Evolutionary conservation across 108 stramenopile species (phyloP).

Genomic region (Cyclotella choctawhatcheeana): DNA sequence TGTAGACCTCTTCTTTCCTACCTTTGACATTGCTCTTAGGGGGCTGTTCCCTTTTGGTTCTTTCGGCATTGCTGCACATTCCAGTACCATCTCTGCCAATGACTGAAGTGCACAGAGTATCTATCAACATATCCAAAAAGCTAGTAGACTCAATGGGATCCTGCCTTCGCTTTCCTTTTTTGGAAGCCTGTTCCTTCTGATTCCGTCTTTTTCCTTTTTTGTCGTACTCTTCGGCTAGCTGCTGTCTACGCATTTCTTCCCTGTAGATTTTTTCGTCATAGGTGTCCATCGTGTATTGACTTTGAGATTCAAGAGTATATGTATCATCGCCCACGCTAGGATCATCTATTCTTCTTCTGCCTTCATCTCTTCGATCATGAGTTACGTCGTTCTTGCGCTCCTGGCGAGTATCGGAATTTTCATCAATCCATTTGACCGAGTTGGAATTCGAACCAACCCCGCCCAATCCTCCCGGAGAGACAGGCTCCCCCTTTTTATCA

Average conservation of each 20-base stretch:
- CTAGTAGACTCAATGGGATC: slow-evolving; percentile 79
- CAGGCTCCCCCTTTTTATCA: not conserved
- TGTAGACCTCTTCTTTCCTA: slow-evolving; percentile 33
- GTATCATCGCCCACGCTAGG: slow-evolving; percentile 46
- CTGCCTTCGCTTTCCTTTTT: slow-evolving; percentile 44
- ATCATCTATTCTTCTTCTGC: slow-evolving; percentile 31
- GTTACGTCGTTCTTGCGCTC: slow-evolving; percentile 7
- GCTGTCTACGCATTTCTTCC: slow-evolving; percentile 11
- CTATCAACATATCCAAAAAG: slow-evolving; percentile 86
- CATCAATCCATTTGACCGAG: slow-evolving; percentile 80
- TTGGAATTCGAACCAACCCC: slow-evolving; percentile 32
- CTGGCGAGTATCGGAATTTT: slow-evolving; percentile 13
- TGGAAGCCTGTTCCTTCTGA: slow-evolving; percentile 23
- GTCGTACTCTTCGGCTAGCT: slow-evolving; percentile 7
- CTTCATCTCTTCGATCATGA: slow-evolving; percentile 13
- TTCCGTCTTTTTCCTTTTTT: slow-evolving; percentile 23
- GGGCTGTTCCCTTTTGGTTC: slow-evolving; percentile 2
- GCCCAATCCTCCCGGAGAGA: slow-evolving; percentile 18
- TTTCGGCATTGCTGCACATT: slow-evolving; percentile 26
- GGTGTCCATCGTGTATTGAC: slow-evolving; percentile 60
- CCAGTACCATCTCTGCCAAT: slow-evolving; percentile 59
- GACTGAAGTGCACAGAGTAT: slow-evolving; percentile 81
- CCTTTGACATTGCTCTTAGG: not conserved
- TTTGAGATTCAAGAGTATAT: slow-evolving; percentile 58
- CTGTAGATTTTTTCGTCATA: slow-evolving; percentile 37